Conservation (phyloP, 768 basidiomycete species). For the Leccinum disarticulatum region DNA sequence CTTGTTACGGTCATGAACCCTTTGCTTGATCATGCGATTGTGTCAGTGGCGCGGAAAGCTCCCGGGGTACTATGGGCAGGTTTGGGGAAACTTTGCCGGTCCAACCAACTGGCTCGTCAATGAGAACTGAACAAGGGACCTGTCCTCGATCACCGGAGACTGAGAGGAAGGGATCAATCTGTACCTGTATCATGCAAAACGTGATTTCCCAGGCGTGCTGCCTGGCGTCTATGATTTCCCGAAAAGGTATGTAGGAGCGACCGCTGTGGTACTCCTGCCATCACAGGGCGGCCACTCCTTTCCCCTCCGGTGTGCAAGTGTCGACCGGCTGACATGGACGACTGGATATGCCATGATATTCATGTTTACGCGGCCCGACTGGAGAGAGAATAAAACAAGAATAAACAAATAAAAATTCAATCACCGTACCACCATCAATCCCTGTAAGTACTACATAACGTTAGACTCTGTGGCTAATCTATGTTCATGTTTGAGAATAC, state of each 20-base stretch:
- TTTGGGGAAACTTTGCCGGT: not conserved
- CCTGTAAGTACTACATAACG: not conserved
- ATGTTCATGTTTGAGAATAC: not conserved
- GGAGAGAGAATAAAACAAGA: not conserved
- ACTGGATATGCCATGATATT: not conserved
- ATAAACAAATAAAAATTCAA: not conserved
- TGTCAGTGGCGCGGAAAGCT: not conserved
- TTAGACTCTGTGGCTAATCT: not conserved
- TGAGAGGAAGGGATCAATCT: not conserved
- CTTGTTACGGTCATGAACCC: not conserved
- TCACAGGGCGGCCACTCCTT: not conserved
- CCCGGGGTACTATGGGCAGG: not conserved
- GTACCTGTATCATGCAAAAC: not conserved
- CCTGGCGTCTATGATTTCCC: not conserved
- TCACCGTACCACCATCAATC: not conserved
- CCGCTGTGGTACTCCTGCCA: not conserved
- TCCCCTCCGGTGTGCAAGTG: not conserved
- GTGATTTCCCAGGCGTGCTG: not conserved
- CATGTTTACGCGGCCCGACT: not conserved
- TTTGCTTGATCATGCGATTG: not conserved
- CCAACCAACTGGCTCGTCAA: not conserved
- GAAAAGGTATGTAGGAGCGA: not conserved
- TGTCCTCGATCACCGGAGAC: slow-evolving; percentile 1
- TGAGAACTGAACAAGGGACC: not conserved
- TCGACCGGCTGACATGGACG: not conserved